phyloP scores from a whole-genome alignment of 441 rosid genomes.

The Aleurites moluccanus region DNA sequence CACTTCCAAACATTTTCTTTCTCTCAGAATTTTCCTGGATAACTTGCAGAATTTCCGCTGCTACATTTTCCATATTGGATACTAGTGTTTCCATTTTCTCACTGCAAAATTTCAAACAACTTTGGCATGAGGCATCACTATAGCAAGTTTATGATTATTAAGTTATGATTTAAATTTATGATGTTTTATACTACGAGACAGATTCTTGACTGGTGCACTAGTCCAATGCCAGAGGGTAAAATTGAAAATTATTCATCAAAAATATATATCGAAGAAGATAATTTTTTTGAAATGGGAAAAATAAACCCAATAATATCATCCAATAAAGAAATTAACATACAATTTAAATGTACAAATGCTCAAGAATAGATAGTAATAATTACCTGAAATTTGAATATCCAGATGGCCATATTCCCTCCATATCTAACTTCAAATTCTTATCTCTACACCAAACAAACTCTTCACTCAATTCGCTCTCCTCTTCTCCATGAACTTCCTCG shows the following conservation, averaged over 20 bases:
- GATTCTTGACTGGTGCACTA: too few relatives aligned
- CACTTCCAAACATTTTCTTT: slow-evolving; percentile 17
- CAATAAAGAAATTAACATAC: background rate
- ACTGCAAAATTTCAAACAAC: slow-evolving; percentile 31
- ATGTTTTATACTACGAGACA: too few relatives aligned
- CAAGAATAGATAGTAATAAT: slow-evolving; percentile 1
- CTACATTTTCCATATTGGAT: slow-evolving; percentile 52
- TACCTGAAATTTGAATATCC: slow-evolving; percentile 69
- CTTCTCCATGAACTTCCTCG: slow-evolving; percentile 50
- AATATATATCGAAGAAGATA: too few relatives aligned
- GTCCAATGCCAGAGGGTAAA: too few relatives aligned
- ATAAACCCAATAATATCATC: background rate
- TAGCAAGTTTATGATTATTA: too few relatives aligned
- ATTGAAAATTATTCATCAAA: too few relatives aligned
- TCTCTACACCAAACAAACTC: slow-evolving; percentile 62
- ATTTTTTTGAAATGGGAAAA: background rate
- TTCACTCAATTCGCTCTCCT: slow-evolving; percentile 41
- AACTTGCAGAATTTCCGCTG: slow-evolving; percentile 38
- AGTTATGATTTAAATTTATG: too few relatives aligned
- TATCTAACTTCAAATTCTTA: slow-evolving; percentile 36
- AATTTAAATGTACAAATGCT: background rate
- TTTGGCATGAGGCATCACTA: too few relatives aligned
- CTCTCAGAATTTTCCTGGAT: slow-evolving; percentile 24
- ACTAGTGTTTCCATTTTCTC: slow-evolving; percentile 51
- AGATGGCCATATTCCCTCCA: slow-evolving; percentile 58